These are phyloP conservation scores for Kwoniella sp. DNA, from an alignment of 768 basidiomycete species.

Conservation along the genomic window DNA sequence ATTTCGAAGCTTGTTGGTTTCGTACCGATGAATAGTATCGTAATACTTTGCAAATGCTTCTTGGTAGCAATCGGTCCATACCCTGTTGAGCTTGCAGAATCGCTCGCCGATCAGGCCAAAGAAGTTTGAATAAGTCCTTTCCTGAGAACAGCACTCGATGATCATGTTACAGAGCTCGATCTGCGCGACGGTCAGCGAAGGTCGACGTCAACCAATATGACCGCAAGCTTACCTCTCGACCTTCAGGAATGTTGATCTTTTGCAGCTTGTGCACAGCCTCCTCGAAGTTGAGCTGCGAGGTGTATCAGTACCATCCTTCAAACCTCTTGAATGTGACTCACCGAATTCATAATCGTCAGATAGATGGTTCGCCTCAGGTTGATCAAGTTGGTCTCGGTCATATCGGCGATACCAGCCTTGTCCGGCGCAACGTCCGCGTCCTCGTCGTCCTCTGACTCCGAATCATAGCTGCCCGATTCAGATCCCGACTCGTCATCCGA, in stretches of 20 bases:
- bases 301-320: conserved; percentile 3
- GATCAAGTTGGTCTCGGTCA: conserved; percentile 90
- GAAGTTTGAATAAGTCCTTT: conserved; percentile 95
- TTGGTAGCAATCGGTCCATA: conserved; percentile 89
- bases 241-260: conserved; percentile 84
- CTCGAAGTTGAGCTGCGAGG: conserved; percentile 75
- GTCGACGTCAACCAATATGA: neutral
- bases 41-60: conserved; percentile 84
- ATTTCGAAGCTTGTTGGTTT: conserved; percentile 95
- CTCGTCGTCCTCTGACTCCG: conserved; percentile 61
- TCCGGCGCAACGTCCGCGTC: conserved; percentile 58
- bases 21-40: conserved; percentile 94
- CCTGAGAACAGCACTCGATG: conserved; percentile 99
- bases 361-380: conserved; percentile 92
- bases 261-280: conserved; percentile 98
- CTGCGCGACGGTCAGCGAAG: conserved; percentile 52
- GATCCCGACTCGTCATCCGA: conserved; percentile 57
- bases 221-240: conserved; percentile 70
- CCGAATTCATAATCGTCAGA: conserved; percentile 95
- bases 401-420: conserved; percentile 87
- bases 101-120: conserved; percentile 95
- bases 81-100: conserved; percentile 89
- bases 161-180: conserved; percentile 97
- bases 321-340: conserved; percentile 27
- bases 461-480: conserved; percentile 56